Percentiles rank a stretch among this genome's conserved stretches.
These are phyloP conservation scores for Atractiella rhizophila DNA, from an alignment of 768 basidiomycete species.

Conservation along the genomic window DNA sequence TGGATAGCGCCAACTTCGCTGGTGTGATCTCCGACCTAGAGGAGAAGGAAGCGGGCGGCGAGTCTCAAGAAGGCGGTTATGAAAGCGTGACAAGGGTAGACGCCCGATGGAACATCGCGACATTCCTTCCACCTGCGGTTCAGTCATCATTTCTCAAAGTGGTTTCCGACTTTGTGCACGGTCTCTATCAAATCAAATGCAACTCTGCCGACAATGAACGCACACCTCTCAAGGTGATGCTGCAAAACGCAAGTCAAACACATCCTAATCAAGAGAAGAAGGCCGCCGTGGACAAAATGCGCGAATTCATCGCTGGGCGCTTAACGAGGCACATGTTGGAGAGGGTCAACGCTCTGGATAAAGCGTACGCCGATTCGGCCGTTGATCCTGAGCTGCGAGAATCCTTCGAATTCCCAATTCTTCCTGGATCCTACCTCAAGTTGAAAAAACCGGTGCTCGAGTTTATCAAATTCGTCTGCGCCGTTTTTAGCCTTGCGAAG, in stretches of 20 bases:
- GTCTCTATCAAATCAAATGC: constrained; percentile 41
- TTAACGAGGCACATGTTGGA: constrained; percentile 59
- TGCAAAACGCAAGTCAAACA: constrained; percentile 33
- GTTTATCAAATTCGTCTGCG: constrained; percentile 64
- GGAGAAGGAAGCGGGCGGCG: background rate
- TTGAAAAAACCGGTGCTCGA: constrained; percentile 61
- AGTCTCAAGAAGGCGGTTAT: constrained; percentile 32
- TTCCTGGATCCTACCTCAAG: constrained; percentile 62
- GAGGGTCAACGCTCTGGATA: constrained; percentile 33
- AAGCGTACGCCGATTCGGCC: constrained; percentile 21
- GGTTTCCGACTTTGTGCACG: constrained; percentile 59
- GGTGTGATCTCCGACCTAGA: constrained; percentile 48
- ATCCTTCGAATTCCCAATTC: constrained; percentile 48
- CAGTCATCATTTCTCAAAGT: constrained; percentile 48
- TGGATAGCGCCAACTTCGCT: constrained; percentile 81
- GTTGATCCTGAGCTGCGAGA: constrained; percentile 1
- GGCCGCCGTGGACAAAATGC: constrained; percentile 40
- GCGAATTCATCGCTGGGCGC: constrained; percentile 50
- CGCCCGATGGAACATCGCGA: constrained; percentile 59
- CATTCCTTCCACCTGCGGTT: constrained; percentile 60
- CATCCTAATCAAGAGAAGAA: constrained; percentile 42
- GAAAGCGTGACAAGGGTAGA: constrained; percentile 53
- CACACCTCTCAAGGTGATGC: constrained; percentile 43
- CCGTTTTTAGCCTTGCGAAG: constrained; percentile 48
- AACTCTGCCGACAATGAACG: constrained; percentile 35